Evolutionary conservation across 2,329 filamentous ascomycete species (phyloP).

Genomic region (Xylariaceae sp.): DNA sequence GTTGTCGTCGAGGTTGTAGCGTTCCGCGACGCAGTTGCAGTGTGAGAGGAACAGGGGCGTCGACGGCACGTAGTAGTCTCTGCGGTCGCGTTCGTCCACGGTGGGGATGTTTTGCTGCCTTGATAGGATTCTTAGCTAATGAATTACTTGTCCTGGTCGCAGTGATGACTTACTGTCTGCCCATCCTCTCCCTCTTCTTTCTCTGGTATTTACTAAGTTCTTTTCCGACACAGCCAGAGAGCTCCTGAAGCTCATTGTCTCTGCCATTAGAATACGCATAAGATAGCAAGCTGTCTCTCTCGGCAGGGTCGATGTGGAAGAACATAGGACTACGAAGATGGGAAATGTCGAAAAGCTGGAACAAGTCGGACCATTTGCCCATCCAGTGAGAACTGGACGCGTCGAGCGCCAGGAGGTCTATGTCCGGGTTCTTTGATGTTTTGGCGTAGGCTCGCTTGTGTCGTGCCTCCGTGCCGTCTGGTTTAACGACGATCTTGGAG

Average conservation of each 20-base stretch:
- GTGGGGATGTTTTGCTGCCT: slow-evolving; percentile 42
- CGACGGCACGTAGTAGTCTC: slow-evolving; percentile 65
- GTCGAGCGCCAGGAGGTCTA: slow-evolving; percentile 60
- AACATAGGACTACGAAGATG: slow-evolving; percentile 76
- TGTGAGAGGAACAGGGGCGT: slow-evolving; percentile 57
- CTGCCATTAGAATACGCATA: slow-evolving; percentile 58
- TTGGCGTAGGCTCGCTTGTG: slow-evolving; percentile 29
- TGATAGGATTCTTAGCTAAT: slow-evolving; percentile 19
- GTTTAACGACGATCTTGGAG: slow-evolving; percentile 54
- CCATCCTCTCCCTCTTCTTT: slow-evolving; percentile 50
- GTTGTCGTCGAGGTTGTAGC: slow-evolving; percentile 52
- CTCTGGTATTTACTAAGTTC: slow-evolving; percentile 75
- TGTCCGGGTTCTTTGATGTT: slow-evolving; percentile 17
- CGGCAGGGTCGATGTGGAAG: slow-evolving; percentile 72
- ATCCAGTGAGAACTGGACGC: slow-evolving; percentile 61
- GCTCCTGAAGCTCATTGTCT: slow-evolving; percentile 62
- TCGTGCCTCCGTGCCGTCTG: slow-evolving; percentile 35
- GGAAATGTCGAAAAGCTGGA: slow-evolving; percentile 62
- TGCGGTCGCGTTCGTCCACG: slow-evolving; percentile 61
- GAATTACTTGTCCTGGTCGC: background rate
- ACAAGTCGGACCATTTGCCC: slow-evolving; percentile 63
- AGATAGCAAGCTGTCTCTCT: slow-evolving; percentile 67
- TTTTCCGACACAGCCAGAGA: slow-evolving; percentile 69
- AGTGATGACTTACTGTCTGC: slow-evolving; percentile 38
- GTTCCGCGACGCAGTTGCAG: slow-evolving; percentile 50